Base-by-base conservation (phyloP, 129 eudicot genomes). In the Chrysanthemum seticuspe region DNA sequence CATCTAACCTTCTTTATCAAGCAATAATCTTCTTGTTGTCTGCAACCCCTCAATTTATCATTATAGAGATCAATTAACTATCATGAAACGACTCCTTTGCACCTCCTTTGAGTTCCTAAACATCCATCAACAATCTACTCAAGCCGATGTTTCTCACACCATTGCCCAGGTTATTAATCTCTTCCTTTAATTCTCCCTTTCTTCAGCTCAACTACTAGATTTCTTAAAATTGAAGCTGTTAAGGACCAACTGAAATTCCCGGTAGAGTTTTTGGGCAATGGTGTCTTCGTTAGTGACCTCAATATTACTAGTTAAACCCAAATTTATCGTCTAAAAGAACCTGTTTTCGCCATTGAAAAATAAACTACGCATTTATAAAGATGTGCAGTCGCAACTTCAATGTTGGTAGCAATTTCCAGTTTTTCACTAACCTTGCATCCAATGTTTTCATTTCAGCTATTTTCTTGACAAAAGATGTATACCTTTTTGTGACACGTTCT, bases 231-330 rank as follows among this genome's bases (percentile, higher is more conserved):
- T 54, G 80, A 68, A 6, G 69, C 63, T 2, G 80, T 68, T 40
- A 67, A 68, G 53, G 68, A 80, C 84, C 80, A 80, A 50, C 67
- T 58, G 55, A 74, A 80, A 57, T 80, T 80, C n/a, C 80, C 68
- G 0, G 62, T 45, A 4, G 79, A 68, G 9, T 53, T 69, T 31
- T 56, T 54, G 1, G 84, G 72, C 6, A 80, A 36, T 12, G 72
- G 72, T 21, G 72, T 60, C 19, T 12, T 16, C 27, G 68, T 19
- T n/a, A 71, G 74, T 27, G 72, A 16, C 45, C 76, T 62, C 84
- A 80, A 74, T 59, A 68, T 80, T 29, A 74, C 84, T 13, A 74
- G 45, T 56, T 74, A 79, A 44, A 74, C 68, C 56, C 74, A 62
- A 23, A 63, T 70, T 4, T 76, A 68, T 15, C 23, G 44, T 61